A percentile compares a stretch with the other conserved stretches of the same genome.
Conservation (phyloP, 495 filamentous ascomycete genomes). For the Penicillium canariense region DNA sequence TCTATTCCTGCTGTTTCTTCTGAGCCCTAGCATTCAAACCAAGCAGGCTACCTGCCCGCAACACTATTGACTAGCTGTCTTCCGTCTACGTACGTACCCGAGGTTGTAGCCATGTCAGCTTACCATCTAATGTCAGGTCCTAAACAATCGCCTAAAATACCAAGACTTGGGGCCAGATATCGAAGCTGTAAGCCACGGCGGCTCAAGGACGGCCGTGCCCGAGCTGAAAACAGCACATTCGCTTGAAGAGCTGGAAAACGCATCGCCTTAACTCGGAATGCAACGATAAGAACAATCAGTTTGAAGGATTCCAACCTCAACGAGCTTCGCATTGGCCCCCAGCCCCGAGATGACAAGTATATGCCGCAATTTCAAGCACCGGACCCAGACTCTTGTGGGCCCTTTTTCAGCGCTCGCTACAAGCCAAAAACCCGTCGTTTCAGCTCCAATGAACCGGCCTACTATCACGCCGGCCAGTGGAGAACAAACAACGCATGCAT, state of each 20-base stretch:
- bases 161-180: neutral
- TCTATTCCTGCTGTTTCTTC: too few relatives aligned
- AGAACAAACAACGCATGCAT: neutral
- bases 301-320: neutral
- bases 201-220: neutral
- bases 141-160: neutral
- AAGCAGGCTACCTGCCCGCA: slow-evolving; percentile 4
- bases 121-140: slow-evolving; percentile 1
- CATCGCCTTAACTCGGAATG: neutral
- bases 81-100: neutral
- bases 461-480: neutral
- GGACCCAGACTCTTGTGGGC: neutral
- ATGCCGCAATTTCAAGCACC: neutral
- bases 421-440: neutral
- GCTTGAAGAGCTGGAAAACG: too few relatives aligned
- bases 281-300: neutral
- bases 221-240: neutral
- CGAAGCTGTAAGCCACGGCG: neutral
- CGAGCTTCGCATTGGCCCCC: neutral
- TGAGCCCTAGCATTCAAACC: neutral
- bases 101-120: slow-evolving; percentile 7
- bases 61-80: neutral
- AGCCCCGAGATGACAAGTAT: neutral
- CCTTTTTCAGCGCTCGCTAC: neutral
- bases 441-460: neutral